Evolutionary conservation across 1,139 yeast genomes (phyloP), one percentile per base, ranked within the genome.

Genomic region (Lodderomyces oxycetoniae): DNA sequence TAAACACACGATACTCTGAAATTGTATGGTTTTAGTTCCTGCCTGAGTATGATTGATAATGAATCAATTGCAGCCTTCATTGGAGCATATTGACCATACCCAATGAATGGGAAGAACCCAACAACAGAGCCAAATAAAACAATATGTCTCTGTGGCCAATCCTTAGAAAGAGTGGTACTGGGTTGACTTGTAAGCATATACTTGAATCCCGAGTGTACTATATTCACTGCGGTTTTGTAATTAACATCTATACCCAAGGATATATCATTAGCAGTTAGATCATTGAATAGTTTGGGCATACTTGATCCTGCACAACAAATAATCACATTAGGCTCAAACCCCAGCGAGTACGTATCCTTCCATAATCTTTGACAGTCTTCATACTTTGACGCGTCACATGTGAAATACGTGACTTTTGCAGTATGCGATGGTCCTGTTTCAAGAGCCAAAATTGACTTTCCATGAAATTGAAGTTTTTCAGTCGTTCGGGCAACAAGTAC

Each of bases 41-140:
- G 96, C 39, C 96, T 75, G 36, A 91, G 59, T 4, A 83, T 67
- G 33, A 82, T 82, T 0, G 89, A 80, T 23, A 93, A 61, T 0
- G 94, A 66, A 46, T 85, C 70, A 8, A 91, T 55, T 0, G 96
- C 96, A 0, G 87, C 79, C 56, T 93, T 93, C 47, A 79, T 59
- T 1, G 99, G 98, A 0, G 91, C 91, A 52, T 93, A 93, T 47
- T 87, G 91, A 0, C 78, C 68, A 54, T 93, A 93, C 0, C 99
- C 99, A 32, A 88, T 84, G 50, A 91, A 81, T 3, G 96, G 87
- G 61, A 77, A 89, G 46, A 82, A 77, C 2, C 94, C 87, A 3
- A 82, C 78, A 5, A 81, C 83, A 1, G 96, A 86, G 0, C 96
- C 83, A 48, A 88, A 78, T 27, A 86, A 66, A 4, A 91, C 70